Evolutionary conservation across 768 basidiomycete species (phyloP), one percentile per base, ranked within the genome.

Genomic region (Phylloporus sp.): DNA sequence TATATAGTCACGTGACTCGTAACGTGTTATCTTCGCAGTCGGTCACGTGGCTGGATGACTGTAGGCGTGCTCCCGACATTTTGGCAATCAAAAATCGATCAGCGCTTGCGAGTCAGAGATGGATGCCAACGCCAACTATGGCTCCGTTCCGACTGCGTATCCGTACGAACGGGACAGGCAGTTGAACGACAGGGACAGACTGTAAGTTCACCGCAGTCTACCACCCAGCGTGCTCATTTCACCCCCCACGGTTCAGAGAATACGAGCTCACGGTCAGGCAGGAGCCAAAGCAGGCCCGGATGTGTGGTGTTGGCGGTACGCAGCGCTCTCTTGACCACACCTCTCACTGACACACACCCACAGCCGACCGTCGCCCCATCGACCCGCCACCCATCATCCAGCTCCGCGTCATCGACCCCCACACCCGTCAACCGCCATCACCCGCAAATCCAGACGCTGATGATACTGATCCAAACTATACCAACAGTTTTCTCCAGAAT

Each of bases 331-430:
- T 24, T 45, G 6, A 18, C 43, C 38, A 18, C 32, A 40, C 13
- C 39, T 26, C 5, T 31, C 20, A 1, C 55, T 53, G 27, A 47
- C 41, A n/a, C 53, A 34, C 47, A 4, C 22, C 29, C n/a, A 31
- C 72, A 88, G 93, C 91, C 49, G 95, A 95, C 78, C 81, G 94
- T n/a, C 79, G 94, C 32, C 94, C 95, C 3, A 93, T 97, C 65
- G 94, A 97, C 75, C 95, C 95, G 0, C 93, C 94, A 1, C 94
- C 95, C 16, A 94, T 97, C 72, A 85, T 97, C n/a, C 92, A 95
- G 69, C 82, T 97, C 8, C 84, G 88, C 49, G 90, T 97, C 49
- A 76, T 91, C 59, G 88, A 93, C 71, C 84, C 81, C 9, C 61
- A 72, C 24, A 64, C 68, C 28, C 72, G 66, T 26, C 64, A 65